These are phyloP conservation scores for Ophiostoma sp. DNA, from an alignment of 2,329 filamentous ascomycete species.

Conservation along the genomic window DNA sequence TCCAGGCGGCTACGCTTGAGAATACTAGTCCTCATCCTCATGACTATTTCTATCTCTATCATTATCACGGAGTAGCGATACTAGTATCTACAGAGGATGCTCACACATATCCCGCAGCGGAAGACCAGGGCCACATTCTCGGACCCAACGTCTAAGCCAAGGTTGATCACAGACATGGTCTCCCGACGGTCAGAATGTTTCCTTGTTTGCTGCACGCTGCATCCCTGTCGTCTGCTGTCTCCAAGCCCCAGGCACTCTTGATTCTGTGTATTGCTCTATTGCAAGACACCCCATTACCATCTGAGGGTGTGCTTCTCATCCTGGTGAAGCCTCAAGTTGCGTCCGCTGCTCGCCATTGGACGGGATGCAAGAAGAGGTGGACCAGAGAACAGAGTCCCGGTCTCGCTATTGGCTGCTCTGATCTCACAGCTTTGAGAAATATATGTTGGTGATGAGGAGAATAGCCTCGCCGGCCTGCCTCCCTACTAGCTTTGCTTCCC, in stretches of 20 bases:
- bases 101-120: background rate
- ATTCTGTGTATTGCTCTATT: background rate
- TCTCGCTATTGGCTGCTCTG: background rate
- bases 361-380: background rate
- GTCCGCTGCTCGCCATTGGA: background rate
- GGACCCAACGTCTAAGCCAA: background rate
- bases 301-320: slow-evolving; percentile 3
- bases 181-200: background rate
- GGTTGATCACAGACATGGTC: background rate
- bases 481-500: too few species aligned
- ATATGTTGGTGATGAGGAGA: background rate
- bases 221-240: background rate
- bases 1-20: background rate
- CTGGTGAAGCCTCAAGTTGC: background rate
- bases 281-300: background rate
- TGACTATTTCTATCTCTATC: background rate
- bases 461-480: background rate
- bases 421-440: background rate
- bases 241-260: background rate
- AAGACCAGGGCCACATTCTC: background rate
- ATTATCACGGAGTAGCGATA: too few species aligned
- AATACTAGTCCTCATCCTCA: background rate
- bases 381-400: background rate
- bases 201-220: background rate
- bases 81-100: too few species aligned